Conservation (phyloP, 768 basidiomycete genomes). For the Amyloporia xantha region DNA sequence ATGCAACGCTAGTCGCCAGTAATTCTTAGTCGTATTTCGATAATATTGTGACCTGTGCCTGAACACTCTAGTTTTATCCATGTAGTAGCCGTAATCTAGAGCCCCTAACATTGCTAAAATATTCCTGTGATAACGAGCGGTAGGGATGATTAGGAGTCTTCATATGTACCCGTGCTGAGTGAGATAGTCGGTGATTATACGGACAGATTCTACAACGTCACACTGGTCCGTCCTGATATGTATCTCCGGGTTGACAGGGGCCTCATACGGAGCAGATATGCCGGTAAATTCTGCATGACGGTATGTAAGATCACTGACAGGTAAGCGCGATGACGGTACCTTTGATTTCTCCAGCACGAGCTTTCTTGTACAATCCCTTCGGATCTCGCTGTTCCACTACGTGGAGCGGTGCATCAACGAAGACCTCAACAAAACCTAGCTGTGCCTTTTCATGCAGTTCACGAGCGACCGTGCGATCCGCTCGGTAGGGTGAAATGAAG, state of each 20-base stretch:
- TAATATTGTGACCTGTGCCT: not conserved
- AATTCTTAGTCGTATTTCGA: conserved; percentile 4
- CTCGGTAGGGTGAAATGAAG: conserved; percentile 96
- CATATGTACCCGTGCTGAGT: conserved; percentile 52
- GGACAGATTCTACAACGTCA: conserved; percentile 73
- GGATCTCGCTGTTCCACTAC: conserved; percentile 92
- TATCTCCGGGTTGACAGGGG: conserved; percentile 78
- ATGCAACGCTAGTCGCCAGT: conserved; percentile 7
- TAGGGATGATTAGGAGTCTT: not conserved
- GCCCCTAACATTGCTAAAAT: not conserved
- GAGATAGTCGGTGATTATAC: conserved; percentile 76
- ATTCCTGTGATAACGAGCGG: not conserved
- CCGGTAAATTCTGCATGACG: conserved; percentile 83
- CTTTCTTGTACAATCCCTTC: conserved; percentile 96
- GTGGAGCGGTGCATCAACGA: conserved; percentile 82
- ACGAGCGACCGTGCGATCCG: conserved; percentile 79
- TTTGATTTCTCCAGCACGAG: conserved; percentile 92
- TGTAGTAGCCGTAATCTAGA: not conserved
- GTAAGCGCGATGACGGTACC: conserved; percentile 38
- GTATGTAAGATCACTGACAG: too few relatives aligned
- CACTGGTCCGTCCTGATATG: conserved; percentile 85
- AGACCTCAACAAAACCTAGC: conserved; percentile 90
- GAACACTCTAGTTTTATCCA: not conserved
- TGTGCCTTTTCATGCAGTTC: conserved; percentile 67
- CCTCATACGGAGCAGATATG: conserved; percentile 94